Evolutionary conservation across 2,329 filamentous ascomycete species (phyloP), one percentile per base, ranked within the genome.

Genomic region (Penicillium sclerotiorum): DNA sequence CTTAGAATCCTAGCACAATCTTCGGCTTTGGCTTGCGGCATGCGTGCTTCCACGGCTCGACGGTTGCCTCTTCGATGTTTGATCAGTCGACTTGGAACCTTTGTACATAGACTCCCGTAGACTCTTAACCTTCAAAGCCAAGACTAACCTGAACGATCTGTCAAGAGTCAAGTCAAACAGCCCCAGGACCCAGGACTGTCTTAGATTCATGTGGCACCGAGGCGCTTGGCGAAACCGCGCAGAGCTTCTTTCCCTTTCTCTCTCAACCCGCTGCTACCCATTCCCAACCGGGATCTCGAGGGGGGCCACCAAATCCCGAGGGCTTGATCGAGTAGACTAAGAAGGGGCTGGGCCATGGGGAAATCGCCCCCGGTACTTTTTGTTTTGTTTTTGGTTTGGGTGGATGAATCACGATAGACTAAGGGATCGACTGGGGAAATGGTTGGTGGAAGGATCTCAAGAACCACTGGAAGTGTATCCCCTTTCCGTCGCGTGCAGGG

Each of bases 401-500:
- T 49, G 45, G 50, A 46, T 40, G 25, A 20, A 44, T 52, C 44
- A 42, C 36, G 33, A 42, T 42, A 21, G 27, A 43, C 27, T 23
- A 43, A 28, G 40, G 27, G 40, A 43, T 43, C 40, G 40, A 43
- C 40, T 43, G 40, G 49, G 44, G 45, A 36, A 46, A 39, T 30
- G 43, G 49, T 46, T 36, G 40, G 40, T 37, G 48, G 48, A 45
- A 27, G 33, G 38, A 40, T 41, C 30, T 47, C 47, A 44, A 50
- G 39, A 48, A 44, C 51, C 55, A 45, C 45, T 50, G 20, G 18
- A 40, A 28, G 35, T 35, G 40, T 45, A 9, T 53, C 55, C 36
- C 47, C 52, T 46, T 61, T 55, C 30, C 51, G 49, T 55, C 50
- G 49, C 47, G 33, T 59, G 59, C 57, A 60, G 53, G 41, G 22